Percentiles rank a stretch among this genome's conserved stretches.
phyloP scores from a whole-genome alignment of 768 basidiomycete species.

The Rhodotorula toruloides region DNA sequence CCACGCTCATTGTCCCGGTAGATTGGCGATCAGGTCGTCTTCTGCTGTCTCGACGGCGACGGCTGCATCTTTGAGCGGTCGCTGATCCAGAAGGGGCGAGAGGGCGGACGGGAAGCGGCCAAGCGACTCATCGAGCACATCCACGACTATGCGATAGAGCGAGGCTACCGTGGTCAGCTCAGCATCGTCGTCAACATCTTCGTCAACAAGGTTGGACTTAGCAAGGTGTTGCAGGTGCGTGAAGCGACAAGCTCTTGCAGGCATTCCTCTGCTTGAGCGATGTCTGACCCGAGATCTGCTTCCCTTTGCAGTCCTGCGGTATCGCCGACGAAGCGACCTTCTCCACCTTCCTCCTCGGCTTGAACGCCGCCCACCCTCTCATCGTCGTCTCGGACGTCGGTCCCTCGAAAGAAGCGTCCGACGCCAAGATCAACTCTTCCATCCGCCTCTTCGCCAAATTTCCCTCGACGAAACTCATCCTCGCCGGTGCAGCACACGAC shows the following conservation, averaged over 20 bases:
- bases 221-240: constrained; percentile 8
- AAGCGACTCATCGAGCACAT: constrained; percentile 11
- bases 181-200: constrained; percentile 20
- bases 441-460: constrained; percentile 22
- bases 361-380: constrained; percentile 25
- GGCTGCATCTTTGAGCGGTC: constrained; percentile 33
- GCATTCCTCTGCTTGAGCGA: background rate
- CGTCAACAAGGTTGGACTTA: constrained; percentile 14
- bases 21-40: constrained; percentile 16
- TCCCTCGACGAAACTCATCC: constrained; percentile 29
- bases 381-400: constrained; percentile 35
- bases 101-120: constrained; percentile 29
- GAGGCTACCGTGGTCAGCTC: constrained; percentile 3
- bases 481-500: constrained; percentile 33
- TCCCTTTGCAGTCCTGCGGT: constrained; percentile 2
- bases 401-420: constrained; percentile 27
- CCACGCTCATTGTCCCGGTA: background rate
- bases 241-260: background rate
- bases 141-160: constrained; percentile 12
- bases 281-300: background rate
- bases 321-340: constrained; percentile 22
- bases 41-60: constrained; percentile 34
- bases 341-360: constrained; percentile 19
- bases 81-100: constrained; percentile 22
- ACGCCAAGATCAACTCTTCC: constrained; percentile 24